phyloP scores from a whole-genome alignment of 176 grass and related monocot genomes.

The Aechmea fasciata region DNA sequence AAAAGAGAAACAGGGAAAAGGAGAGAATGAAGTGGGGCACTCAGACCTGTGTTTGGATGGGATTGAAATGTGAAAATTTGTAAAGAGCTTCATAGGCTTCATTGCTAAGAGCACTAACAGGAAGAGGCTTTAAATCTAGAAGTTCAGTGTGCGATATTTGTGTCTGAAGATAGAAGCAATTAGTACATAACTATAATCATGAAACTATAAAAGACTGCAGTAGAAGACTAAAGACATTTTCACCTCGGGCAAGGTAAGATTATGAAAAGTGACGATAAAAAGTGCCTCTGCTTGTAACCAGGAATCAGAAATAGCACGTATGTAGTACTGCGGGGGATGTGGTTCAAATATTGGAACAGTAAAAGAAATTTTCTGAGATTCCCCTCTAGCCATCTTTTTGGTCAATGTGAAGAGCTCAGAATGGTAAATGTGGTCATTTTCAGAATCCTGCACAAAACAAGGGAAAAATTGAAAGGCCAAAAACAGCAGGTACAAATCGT shows the following conservation, averaged over 20 bases:
- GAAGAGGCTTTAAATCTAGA: slow-evolving; percentile 94
- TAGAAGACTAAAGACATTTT: slow-evolving; percentile 15
- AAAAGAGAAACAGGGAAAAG: neutral
- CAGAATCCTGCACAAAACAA: slow-evolving; percentile 72
- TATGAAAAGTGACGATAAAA: slow-evolving; percentile 91
- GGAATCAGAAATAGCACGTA: slow-evolving; percentile 85
- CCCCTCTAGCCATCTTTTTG: slow-evolving; percentile 76
- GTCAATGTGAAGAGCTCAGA: slow-evolving; percentile 84
- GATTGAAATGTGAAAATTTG: slow-evolving; percentile 97
- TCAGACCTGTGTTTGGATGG: slow-evolving; percentile 83
- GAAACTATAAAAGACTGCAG: slow-evolving; percentile 13
- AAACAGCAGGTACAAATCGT: neutral
- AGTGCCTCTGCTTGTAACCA: slow-evolving; percentile 91
- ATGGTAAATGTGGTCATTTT: slow-evolving; percentile 98
- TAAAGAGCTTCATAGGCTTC: slow-evolving; percentile 60
- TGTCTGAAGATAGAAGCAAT: slow-evolving; percentile 46
- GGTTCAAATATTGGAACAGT: slow-evolving; percentile 96
- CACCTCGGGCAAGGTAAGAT: slow-evolving; percentile 89
- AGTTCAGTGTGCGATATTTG: slow-evolving; percentile 95
- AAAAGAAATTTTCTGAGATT: slow-evolving; percentile 79
- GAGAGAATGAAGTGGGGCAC: neutral
- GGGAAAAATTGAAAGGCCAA: neutral
- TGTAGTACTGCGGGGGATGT: slow-evolving; percentile 95
- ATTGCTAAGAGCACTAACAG: slow-evolving; percentile 65
- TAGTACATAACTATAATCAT: slow-evolving; percentile 6